A percentile compares a stretch with the other conserved stretches of the same genome.
Conservation (phyloP, 306 rosid species). For the Comarum palustre region DNA sequence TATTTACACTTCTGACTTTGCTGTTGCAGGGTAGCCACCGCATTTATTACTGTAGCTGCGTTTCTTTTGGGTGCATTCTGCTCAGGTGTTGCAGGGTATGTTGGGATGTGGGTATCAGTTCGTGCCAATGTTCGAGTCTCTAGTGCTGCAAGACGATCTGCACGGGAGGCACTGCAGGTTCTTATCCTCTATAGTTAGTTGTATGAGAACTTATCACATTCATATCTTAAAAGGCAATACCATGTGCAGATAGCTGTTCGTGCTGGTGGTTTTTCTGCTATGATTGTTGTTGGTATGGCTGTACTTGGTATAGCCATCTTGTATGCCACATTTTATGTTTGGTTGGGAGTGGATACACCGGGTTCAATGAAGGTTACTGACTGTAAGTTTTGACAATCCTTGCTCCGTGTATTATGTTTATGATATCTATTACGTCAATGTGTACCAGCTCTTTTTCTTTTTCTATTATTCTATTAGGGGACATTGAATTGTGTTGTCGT, state of each 20-base stretch:
- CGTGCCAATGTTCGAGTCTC: slow-evolving; percentile 99
- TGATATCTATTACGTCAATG: neutral
- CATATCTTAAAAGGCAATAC: slow-evolving; percentile 31
- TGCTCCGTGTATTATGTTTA: slow-evolving; percentile 24
- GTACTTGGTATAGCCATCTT: slow-evolving; percentile 87
- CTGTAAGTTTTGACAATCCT: slow-evolving; percentile 62
- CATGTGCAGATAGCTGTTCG: slow-evolving; percentile 90
- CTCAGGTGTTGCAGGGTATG: slow-evolving; percentile 96
- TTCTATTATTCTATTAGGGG: neutral
- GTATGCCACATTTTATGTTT: slow-evolving; percentile 88
- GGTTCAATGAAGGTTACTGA: slow-evolving; percentile 96
- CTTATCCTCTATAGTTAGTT: slow-evolving; percentile 29
- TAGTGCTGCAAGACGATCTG: slow-evolving; percentile 97
- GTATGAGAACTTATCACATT: slow-evolving; percentile 25
- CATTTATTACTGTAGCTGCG: slow-evolving; percentile 87
- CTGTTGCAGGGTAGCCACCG: slow-evolving; percentile 76
- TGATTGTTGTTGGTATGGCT: slow-evolving; percentile 98
- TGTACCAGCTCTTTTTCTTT: neutral
- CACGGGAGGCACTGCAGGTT: slow-evolving; percentile 99
- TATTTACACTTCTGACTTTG: slow-evolving; percentile 27
- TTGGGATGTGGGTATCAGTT: slow-evolving; percentile 99
- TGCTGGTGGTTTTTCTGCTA: slow-evolving; percentile 96
- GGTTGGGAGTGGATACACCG: slow-evolving; percentile 85
- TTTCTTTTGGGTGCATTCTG: slow-evolving; percentile 96
- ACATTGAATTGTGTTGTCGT: neutral